These are phyloP conservation scores for Didymella exigua DNA, from an alignment of 2,329 filamentous ascomycete species.

Conservation along the genomic window DNA sequence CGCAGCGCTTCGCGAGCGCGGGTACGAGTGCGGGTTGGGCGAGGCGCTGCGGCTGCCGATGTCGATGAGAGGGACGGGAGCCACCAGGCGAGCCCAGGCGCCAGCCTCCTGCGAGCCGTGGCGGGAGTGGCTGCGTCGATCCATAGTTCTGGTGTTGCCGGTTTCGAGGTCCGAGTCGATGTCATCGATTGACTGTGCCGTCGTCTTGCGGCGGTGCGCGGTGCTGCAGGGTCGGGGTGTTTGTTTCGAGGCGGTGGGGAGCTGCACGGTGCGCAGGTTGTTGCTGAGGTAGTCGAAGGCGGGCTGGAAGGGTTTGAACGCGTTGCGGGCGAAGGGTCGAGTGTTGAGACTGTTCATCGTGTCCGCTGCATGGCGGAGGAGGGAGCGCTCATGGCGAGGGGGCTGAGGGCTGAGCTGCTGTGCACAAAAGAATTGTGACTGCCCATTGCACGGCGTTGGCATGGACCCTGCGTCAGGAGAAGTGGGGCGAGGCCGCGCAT, in stretches of 20 bases:
- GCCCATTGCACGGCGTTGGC: conserved; percentile 1
- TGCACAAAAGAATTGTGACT: conserved; percentile 9
- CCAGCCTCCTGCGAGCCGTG: conserved; percentile 43
- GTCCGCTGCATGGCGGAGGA: conserved; percentile 17
- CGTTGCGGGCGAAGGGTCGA: conserved; percentile 41
- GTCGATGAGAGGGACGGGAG: conserved; percentile 53
- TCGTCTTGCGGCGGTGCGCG: conserved; percentile 40
- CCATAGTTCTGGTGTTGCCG: conserved; percentile 38
- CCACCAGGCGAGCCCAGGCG: conserved; percentile 30
- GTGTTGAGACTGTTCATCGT: conserved; percentile 44
- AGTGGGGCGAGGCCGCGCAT: neutral
- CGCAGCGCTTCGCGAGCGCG: conserved; percentile 49
- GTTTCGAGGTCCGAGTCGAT: conserved; percentile 46
- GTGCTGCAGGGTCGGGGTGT: conserved; percentile 20
- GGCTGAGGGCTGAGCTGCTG: neutral
- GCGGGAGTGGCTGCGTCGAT: conserved; percentile 33
- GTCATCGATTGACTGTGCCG: conserved; percentile 46
- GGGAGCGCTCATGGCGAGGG: conserved; percentile 3
- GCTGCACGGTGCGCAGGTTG: conserved; percentile 29
- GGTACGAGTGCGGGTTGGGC: conserved; percentile 52
- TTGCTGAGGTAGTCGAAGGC: conserved; percentile 46
- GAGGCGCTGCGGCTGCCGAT: conserved; percentile 48
- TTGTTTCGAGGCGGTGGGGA: conserved; percentile 20
- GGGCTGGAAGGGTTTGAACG: conserved; percentile 40
- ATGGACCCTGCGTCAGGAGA: conserved; percentile 14